Percentiles rank a stretch among this genome's conserved stretches.
phyloP scores from a whole-genome alignment of 768 basidiomycete species.

The Lentinula sp. region DNA sequence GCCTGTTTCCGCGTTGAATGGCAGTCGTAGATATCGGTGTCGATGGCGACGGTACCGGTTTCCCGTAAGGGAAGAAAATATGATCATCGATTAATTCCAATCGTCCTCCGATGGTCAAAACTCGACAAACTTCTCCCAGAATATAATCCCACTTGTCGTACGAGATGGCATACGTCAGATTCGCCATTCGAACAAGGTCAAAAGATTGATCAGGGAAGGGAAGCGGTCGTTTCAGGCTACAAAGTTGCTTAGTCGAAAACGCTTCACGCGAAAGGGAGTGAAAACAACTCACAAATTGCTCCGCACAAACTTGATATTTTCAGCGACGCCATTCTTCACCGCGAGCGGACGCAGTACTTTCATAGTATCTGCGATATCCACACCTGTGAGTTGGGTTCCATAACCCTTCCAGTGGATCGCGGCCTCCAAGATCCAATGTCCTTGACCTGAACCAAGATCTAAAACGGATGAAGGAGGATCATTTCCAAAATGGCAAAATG shows the following conservation, averaged over 20 bases:
- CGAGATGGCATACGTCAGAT: conserved; percentile 38
- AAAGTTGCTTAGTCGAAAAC: background rate
- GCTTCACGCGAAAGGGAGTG: background rate
- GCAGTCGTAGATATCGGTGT: conserved; percentile 6
- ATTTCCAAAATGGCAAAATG: conserved; percentile 16
- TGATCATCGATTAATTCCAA: conserved; percentile 52
- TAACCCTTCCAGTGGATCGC: conserved; percentile 37
- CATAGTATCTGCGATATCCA: conserved; percentile 18
- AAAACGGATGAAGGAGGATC: conserved; percentile 34
- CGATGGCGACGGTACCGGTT: conserved; percentile 8
- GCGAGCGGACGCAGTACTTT: conserved; percentile 13
- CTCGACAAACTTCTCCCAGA: conserved; percentile 36
- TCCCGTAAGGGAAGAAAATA: conserved; percentile 35
- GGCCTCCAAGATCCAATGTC: conserved; percentile 44
- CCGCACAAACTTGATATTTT: conserved; percentile 16
- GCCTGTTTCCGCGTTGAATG: conserved; percentile 9
- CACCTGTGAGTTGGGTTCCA: conserved; percentile 31
- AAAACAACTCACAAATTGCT: conserved; percentile 16
- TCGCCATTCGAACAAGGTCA: conserved; percentile 50
- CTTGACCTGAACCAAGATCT: conserved; percentile 51
- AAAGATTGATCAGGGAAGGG: conserved; percentile 44
- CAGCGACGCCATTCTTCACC: conserved; percentile 11
- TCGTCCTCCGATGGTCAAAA: conserved; percentile 40
- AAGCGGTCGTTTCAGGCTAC: conserved; percentile 33
- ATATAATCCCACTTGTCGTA: conserved; percentile 38